Conservation (phyloP, 1,139 yeast genomes). For the Pichia sp. region DNA sequence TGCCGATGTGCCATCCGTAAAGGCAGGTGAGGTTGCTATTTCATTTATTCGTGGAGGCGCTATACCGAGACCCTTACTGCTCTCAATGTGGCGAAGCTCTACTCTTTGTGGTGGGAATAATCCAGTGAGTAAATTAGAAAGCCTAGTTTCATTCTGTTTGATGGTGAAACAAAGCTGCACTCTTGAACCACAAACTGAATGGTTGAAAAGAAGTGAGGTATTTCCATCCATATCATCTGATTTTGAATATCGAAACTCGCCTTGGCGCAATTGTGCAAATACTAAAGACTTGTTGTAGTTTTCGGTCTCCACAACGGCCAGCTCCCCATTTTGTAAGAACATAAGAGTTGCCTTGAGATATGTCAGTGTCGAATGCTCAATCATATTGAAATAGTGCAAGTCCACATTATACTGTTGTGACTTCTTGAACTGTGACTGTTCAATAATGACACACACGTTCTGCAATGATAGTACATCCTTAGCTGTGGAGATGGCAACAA, state of each 20-base stretch:
- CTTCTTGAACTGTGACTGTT: slow-evolving; percentile 4
- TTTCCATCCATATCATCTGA: slow-evolving; percentile 12
- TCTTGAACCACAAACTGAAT: slow-evolving; percentile 12
- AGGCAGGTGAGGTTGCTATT: too few species aligned
- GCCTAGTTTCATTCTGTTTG: too few species aligned
- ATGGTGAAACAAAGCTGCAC: slow-evolving; percentile 17
- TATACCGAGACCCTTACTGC: too few species aligned
- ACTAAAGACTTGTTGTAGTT: slow-evolving; percentile 27
- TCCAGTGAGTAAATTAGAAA: too few species aligned
- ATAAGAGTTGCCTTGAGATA: slow-evolving; percentile 16
- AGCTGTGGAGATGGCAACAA: slow-evolving; percentile 15
- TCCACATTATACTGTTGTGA: slow-evolving; percentile 13
- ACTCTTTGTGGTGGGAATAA: too few species aligned
- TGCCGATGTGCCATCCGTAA: too few species aligned
- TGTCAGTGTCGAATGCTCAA: slow-evolving; percentile 16
- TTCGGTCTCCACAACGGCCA: slow-evolving; percentile 20
- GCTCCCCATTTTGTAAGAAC: slow-evolving; percentile 5
- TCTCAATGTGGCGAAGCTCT: too few species aligned
- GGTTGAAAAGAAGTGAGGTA: slow-evolving; percentile 14
- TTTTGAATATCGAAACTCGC: slow-evolving; percentile 21
- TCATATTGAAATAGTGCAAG: slow-evolving; percentile 20
- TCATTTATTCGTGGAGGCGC: too few species aligned
- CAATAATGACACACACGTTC: slow-evolving; percentile 17
- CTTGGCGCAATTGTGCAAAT: slow-evolving; percentile 29
- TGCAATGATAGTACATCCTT: slow-evolving; percentile 19